phyloP scores from a whole-genome alignment of 257 asterid genomes.

The Solanum gandarillasii region DNA sequence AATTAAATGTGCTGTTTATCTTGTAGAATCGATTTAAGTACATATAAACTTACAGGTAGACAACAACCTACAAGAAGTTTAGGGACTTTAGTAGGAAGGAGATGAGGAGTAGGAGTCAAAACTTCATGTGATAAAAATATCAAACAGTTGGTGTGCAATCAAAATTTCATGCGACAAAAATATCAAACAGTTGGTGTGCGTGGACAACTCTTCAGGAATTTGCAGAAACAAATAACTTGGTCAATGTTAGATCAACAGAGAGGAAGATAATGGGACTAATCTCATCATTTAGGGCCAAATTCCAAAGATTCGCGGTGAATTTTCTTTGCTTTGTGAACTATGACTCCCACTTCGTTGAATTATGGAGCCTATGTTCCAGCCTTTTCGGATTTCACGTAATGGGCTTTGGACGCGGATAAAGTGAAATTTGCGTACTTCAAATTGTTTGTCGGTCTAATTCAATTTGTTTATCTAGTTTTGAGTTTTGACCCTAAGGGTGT shows the following conservation, averaged over 20 bases:
- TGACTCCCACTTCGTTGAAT: background rate
- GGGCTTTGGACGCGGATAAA: background rate
- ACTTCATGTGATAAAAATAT: background rate
- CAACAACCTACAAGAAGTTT: background rate
- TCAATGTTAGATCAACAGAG: background rate
- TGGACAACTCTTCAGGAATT: background rate
- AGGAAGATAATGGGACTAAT: background rate
- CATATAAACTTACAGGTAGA: constrained; percentile 14
- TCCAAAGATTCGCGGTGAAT: background rate
- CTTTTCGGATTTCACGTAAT: background rate
- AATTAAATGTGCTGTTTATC: constrained; percentile 11
- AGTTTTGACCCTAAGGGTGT: no score
- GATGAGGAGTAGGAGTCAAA: background rate
- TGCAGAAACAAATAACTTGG: background rate
- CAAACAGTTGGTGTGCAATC: background rate
- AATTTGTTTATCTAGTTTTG: no score
- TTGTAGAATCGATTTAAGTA: constrained; percentile 16
- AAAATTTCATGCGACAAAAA: background rate
- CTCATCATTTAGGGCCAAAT: background rate
- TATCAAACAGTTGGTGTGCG: background rate
- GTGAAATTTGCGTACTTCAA: background rate
- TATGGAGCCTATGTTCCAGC: background rate
- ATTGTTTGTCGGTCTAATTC: no score
- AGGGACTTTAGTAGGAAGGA: background rate
- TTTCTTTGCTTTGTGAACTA: background rate